Evolutionary conservation across 192 early-diverging fungal species (phyloP).

Genomic region (Kickxella alabastrina): DNA sequence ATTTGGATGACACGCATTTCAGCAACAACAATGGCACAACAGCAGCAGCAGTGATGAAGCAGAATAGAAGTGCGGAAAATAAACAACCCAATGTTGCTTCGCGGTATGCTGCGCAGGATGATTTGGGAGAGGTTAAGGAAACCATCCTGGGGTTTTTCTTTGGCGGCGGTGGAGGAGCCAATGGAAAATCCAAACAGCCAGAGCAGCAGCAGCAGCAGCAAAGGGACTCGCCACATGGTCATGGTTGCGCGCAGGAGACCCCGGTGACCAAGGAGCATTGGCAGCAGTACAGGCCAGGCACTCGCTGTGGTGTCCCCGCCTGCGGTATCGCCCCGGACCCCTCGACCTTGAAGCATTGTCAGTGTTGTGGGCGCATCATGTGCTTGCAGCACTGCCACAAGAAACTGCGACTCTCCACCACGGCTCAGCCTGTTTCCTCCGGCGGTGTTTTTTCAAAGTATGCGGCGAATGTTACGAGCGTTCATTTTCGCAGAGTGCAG

Average conservation of each 20-base stretch:
- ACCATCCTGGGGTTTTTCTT: conserved; percentile 47
- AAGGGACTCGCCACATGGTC: background rate
- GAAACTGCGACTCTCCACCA: conserved; percentile 55
- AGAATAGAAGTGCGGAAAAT: background rate
- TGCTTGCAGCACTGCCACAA: conserved; percentile 59
- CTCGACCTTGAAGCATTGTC: too few species aligned
- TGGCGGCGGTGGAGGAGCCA: conserved; percentile 26
- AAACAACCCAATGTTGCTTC: background rate
- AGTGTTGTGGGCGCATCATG: conserved; percentile 61
- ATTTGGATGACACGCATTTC: conserved; percentile 48
- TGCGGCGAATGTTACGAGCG: conserved; percentile 57
- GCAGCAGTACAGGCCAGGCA: conserved; percentile 15
- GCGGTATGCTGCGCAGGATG: conserved; percentile 28
- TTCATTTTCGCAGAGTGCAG: conserved; percentile 25
- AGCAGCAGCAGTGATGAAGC: background rate
- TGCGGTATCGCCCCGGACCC: too few species aligned
- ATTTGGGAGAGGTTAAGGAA: conserved; percentile 26
- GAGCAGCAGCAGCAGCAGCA: background rate
- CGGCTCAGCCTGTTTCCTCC: conserved; percentile 60
- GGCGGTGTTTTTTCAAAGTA: conserved; percentile 58
- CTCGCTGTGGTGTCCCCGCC: conserved; percentile 23
- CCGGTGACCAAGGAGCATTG: conserved; percentile 32
- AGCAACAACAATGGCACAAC: background rate
- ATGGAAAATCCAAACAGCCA: conserved; percentile 9
- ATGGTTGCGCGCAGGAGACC: conserved; percentile 22